A percentile compares a stretch with the other conserved stretches of the same genome.
Evolutionary conservation across 148 eudicot genomes (phyloP).

Genomic region (Polygonum aviculare): DNA sequence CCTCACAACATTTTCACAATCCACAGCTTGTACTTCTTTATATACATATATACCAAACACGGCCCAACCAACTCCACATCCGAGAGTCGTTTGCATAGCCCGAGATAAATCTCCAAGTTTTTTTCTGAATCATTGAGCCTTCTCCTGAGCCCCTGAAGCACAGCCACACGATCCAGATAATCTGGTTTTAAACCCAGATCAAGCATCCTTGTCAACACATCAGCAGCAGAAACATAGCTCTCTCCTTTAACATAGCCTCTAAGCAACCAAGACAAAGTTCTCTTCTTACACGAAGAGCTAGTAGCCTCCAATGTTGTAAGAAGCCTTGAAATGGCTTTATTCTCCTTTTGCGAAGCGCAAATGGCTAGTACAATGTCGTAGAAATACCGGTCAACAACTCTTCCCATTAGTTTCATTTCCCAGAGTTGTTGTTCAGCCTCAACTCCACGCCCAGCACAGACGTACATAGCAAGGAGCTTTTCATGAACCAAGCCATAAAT

Average conservation of each 20-base stretch:
- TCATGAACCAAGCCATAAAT: conserved; percentile 51
- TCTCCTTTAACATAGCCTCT: conserved; percentile 83
- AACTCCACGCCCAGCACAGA: conserved; percentile 70
- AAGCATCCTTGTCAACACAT: conserved; percentile 54
- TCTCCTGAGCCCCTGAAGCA: conserved; percentile 65
- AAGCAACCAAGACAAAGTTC: conserved; percentile 71
- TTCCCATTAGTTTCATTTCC: conserved; percentile 62
- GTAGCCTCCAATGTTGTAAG: conserved; percentile 54
- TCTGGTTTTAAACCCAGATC: conserved; percentile 62
- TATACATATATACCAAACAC: conserved; percentile 63
- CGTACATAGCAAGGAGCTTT: conserved; percentile 82
- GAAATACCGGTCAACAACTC: conserved; percentile 57
- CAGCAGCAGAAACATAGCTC: conserved; percentile 63
- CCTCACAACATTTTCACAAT: conserved; percentile 52
- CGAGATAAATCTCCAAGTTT: conserved; percentile 46
- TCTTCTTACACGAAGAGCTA: conserved; percentile 47
- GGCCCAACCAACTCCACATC: conserved; percentile 77
- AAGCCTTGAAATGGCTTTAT: conserved; percentile 46
- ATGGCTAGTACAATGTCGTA: conserved; percentile 56
- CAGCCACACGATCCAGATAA: conserved; percentile 61
- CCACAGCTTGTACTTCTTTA: conserved; percentile 66
- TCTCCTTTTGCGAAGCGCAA: conserved; percentile 26
- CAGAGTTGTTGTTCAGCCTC: conserved; percentile 76
- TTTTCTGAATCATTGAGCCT: conserved; percentile 46
- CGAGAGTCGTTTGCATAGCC: conserved; percentile 64